phyloP scores from a whole-genome alignment of 129 eudicot species.

The Artemisia annua region DNA sequence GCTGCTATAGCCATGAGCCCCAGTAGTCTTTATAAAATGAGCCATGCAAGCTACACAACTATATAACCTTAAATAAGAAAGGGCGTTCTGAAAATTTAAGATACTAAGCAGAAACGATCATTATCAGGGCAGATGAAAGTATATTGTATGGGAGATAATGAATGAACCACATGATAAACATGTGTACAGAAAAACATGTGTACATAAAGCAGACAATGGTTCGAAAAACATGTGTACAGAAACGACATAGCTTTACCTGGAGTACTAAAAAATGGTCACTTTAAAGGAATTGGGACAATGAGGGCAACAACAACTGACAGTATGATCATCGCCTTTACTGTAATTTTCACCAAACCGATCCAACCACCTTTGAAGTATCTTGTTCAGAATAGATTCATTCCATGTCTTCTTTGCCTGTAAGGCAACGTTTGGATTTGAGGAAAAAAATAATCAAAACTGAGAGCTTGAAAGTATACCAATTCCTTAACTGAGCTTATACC shows the following conservation, averaged over 20 bases:
- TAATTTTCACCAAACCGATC: too few species aligned
- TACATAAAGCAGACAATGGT: too few species aligned
- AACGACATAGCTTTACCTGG: constrained; percentile 50
- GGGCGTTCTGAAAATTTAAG: too few species aligned
- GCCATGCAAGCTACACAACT: too few species aligned
- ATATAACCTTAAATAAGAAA: too few species aligned
- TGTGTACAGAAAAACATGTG: not conserved
- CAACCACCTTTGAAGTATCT: too few species aligned
- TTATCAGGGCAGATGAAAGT: not conserved
- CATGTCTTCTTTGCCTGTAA: constrained; percentile 79
- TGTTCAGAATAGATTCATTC: too few species aligned
- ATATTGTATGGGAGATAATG: not conserved
- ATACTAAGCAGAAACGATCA: not conserved
- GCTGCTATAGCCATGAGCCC: too few species aligned
- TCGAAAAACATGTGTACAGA: not conserved
- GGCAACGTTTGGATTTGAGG: constrained; percentile 15
- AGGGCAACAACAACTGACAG: constrained; percentile 75
- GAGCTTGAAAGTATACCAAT: not conserved
- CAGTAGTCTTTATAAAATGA: too few species aligned
- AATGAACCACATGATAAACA: not conserved
- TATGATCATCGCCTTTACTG: constrained; percentile 69
- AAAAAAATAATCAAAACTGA: not conserved
- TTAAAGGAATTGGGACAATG: constrained; percentile 75
- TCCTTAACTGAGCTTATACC: not conserved
- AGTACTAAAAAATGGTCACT: constrained; percentile 87